Conservation (phyloP, 2,329 filamentous ascomycete genomes). For the Gremmenia infestans region DNA sequence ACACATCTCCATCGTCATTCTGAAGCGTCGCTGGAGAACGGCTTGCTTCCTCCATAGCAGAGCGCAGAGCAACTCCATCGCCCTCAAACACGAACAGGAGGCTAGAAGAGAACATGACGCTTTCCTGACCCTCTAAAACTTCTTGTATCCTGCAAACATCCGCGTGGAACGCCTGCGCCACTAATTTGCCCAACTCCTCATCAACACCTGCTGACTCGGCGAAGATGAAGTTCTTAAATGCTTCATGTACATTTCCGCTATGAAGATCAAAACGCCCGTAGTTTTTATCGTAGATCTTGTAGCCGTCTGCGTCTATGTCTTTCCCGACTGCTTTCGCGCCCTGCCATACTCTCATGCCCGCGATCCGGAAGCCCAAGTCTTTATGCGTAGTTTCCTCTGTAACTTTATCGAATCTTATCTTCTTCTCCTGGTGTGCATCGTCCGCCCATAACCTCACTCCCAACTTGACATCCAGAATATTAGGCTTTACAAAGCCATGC, state of each 20-base stretch:
- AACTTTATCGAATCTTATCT: constrained; percentile 55
- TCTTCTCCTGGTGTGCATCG: constrained; percentile 55
- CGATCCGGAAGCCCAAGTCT: constrained; percentile 56
- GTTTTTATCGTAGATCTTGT: constrained; percentile 58
- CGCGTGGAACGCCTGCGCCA: constrained; percentile 48
- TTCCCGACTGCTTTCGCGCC: constrained; percentile 50
- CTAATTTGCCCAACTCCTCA: constrained; percentile 49
- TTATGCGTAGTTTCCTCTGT: constrained; percentile 54
- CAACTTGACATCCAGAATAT: constrained; percentile 90
- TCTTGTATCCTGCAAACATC: constrained; percentile 50
- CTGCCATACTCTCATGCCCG: constrained; percentile 60
- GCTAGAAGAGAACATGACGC: constrained; percentile 53
- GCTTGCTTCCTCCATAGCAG: constrained; percentile 32
- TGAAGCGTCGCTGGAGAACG: constrained; percentile 25
- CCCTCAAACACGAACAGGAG: constrained; percentile 62
- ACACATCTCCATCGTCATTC: constrained; percentile 27
- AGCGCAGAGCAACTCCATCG: constrained; percentile 48
- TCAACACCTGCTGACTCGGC: constrained; percentile 54
- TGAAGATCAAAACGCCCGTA: constrained; percentile 52
- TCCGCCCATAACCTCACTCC: constrained; percentile 84
- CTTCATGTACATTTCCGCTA: constrained; percentile 48
- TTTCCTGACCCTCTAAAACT: constrained; percentile 51
- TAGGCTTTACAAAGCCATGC: constrained; percentile 74
- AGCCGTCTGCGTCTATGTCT: constrained; percentile 48
- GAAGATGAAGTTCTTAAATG: constrained; percentile 54